Evolutionary conservation across 2,329 filamentous ascomycete species (phyloP).

Genomic region (Diplodia intermedia): DNA sequence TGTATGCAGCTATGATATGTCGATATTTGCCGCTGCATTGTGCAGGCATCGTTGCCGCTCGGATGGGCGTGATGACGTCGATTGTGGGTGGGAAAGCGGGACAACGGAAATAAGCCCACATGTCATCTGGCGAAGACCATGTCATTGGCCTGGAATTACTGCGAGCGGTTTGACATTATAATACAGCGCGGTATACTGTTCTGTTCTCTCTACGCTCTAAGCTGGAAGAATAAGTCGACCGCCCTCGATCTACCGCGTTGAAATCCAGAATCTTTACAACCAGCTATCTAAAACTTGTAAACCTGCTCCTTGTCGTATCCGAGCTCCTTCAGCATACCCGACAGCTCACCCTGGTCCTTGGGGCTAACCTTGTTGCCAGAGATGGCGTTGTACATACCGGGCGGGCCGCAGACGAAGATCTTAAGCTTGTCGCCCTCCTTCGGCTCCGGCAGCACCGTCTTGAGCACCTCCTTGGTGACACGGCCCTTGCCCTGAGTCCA

Average conservation of each 20-base stretch:
- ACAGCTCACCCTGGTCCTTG: conserved; percentile 91
- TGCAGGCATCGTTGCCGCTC: too few species aligned
- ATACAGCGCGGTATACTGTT: conserved; percentile 1
- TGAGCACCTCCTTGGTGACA: conserved; percentile 89
- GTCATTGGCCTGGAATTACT: neutral
- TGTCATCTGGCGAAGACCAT: neutral
- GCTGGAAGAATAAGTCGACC: neutral
- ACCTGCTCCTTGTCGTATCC: conserved; percentile 89
- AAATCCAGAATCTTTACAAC: neutral
- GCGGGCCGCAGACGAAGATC: conserved; percentile 94
- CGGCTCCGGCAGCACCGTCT: conserved; percentile 92
- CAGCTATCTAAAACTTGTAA: conserved; percentile 80
- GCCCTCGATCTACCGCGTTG: neutral
- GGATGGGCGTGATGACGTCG: conserved; percentile 15
- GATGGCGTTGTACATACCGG: conserved; percentile 90
- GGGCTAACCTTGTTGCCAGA: conserved; percentile 89
- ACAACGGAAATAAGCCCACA: neutral
- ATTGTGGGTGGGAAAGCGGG: neutral
- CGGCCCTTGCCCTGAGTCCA: conserved; percentile 80
- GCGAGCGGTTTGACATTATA: conserved; percentile 1
- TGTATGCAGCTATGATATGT: neutral
- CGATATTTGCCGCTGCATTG: conserved; percentile 1
- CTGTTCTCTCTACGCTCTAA: conserved; percentile 28
- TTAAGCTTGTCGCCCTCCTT: conserved; percentile 87
- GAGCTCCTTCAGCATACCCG: conserved; percentile 80